Evolutionary conservation across 257 asterid genomes (phyloP).

Genomic region (Forsythia suspensa): DNA sequence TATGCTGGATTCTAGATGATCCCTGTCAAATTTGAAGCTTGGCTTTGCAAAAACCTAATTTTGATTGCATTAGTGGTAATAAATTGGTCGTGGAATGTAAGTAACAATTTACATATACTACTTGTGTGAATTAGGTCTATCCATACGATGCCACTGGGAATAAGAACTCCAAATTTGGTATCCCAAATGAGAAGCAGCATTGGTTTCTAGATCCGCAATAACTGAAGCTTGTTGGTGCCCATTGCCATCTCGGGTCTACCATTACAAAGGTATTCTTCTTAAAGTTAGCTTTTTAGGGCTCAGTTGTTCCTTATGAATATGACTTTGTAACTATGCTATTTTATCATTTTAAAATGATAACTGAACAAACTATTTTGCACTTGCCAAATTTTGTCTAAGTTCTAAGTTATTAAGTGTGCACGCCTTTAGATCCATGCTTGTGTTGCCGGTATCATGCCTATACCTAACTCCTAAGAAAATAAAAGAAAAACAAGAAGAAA

Average conservation of each 20-base stretch:
- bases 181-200: no score
- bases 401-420: no score
- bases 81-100: neutral
- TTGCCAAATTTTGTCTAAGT: neutral
- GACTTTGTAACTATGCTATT: neutral
- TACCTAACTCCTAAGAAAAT: neutral
- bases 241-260: conserved; percentile 97
- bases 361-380: neutral
- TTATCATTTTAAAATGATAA: neutral
- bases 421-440: neutral
- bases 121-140: conserved; percentile 63
- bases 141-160: conserved; percentile 99
- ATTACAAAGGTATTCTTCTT: conserved; percentile 68
- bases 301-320: neutral
- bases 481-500: neutral
- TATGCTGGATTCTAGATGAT: neutral
- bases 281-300: neutral
- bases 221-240: conserved; percentile 93
- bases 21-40: neutral
- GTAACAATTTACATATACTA: neutral
- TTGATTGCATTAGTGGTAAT: neutral
- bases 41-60: neutral
- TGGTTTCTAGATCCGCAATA: conserved; percentile 94
- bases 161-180: no score
- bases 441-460: neutral